Evolutionary conservation across 257 asterid genomes (phyloP).

Genomic region (Solanum chmielewskii): DNA sequence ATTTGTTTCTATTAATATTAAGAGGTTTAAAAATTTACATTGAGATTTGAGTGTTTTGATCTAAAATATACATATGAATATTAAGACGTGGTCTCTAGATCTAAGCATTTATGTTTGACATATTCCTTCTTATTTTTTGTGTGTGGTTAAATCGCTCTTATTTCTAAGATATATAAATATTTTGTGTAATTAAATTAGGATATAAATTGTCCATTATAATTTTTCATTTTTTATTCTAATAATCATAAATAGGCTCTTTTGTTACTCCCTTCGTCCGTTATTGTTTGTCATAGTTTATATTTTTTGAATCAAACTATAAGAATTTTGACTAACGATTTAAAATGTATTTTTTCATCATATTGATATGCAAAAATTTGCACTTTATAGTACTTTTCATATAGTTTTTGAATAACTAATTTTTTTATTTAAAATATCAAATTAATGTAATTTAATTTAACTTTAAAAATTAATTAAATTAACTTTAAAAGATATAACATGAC

Average conservation of each 20-base stretch:
- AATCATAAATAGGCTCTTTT: neutral
- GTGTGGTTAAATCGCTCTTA: neutral
- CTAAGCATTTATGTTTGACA: neutral
- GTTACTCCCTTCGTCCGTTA: neutral
- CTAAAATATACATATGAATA: fast-evolving
- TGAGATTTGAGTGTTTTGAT: no score
- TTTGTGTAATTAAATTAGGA: neutral
- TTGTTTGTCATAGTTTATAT: no score
- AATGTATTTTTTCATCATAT: no score
- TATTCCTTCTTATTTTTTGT: neutral
- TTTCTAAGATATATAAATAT: neutral
- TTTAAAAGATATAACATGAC: no score
- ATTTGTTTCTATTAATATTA: fast-evolving
- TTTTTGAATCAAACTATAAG: no score
- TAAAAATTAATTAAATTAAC: no score
- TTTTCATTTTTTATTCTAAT: neutral
- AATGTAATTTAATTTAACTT: no score
- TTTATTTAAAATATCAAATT: no score
- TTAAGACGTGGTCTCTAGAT: no score
- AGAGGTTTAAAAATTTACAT: fast-evolving
- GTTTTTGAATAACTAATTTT: fast-evolving
- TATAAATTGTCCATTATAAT: neutral
- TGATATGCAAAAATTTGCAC: no score
- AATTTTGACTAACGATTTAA: no score
- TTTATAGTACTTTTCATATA: no score